Percentiles rank a stretch among this genome's conserved stretches.
phyloP scores from a whole-genome alignment of 306 rosid genomes.

The Corylus heterophylla region DNA sequence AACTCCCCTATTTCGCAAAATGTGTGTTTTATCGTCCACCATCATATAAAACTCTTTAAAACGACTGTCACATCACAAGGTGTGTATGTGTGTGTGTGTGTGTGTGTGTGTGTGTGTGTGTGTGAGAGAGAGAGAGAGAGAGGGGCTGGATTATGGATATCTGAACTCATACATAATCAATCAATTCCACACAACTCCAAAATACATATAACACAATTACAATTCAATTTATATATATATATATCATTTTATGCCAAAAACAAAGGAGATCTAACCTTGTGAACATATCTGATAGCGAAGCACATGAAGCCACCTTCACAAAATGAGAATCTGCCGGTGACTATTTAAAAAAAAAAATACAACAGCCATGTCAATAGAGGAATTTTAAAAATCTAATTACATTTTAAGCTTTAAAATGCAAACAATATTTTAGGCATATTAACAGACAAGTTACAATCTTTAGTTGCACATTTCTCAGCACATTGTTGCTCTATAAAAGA shows the following conservation, averaged over 20 bases:
- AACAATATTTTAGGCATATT: not conserved
- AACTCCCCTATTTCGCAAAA: too few species aligned
- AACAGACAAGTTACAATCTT: constrained; percentile 1
- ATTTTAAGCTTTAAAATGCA: not conserved
- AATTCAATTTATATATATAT: not conserved
- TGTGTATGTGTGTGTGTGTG: too few species aligned
- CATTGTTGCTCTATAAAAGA: not conserved
- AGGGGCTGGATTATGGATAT: not conserved
- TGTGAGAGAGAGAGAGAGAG: constrained; percentile 9
- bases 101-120: too few species aligned
- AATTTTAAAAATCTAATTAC: not conserved
- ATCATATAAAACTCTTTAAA: too few species aligned
- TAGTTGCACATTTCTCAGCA: not conserved
- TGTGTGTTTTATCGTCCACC: too few species aligned
- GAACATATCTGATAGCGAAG: constrained; percentile 72
- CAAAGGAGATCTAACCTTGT: constrained; percentile 57
- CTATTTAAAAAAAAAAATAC: constrained; percentile 45
- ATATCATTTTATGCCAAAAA: not conserved
- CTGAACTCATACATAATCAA: not conserved
- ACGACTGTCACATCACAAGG: too few species aligned
- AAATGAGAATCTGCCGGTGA: constrained; percentile 48
- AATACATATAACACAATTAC: not conserved
- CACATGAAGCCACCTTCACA: constrained; percentile 76
- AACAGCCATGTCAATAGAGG: constrained; percentile 11
- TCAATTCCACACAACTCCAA: not conserved